Evolutionary conservation across 106 monocot genomes (phyloP).

Genomic region (Apostasia shenzhenica): DNA sequence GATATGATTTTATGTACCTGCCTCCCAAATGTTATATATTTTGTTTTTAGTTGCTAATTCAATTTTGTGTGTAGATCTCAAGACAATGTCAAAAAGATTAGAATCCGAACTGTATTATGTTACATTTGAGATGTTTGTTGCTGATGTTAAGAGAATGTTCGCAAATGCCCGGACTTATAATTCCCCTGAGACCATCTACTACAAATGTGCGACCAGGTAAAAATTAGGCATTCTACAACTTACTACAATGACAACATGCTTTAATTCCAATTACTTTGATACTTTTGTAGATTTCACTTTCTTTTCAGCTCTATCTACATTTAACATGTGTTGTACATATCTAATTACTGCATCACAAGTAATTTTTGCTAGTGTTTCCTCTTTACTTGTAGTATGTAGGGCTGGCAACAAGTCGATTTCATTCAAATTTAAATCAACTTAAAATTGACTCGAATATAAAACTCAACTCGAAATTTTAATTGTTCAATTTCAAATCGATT

Average conservation of each 20-base stretch:
- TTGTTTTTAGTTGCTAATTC: not conserved
- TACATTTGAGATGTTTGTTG: conserved; percentile 97
- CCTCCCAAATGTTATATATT: too few relatives aligned
- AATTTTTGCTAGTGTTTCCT: not conserved
- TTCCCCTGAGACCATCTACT: conserved; percentile 93
- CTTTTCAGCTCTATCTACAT: not conserved
- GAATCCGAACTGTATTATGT: conserved; percentile 91
- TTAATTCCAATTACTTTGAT: too few relatives aligned
- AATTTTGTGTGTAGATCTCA: conserved; percentile 51
- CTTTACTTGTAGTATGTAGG: not conserved
- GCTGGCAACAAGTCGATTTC: too few relatives aligned
- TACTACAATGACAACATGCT: too few relatives aligned
- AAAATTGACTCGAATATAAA: too few relatives aligned
- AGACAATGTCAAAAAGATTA: conserved; percentile 79
- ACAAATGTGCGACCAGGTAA: conserved; percentile 87
- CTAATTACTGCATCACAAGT: not conserved
- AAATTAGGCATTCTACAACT: not conserved
- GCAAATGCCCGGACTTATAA: conserved; percentile 87
- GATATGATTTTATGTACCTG: too few relatives aligned
- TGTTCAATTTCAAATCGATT: too few relatives aligned
- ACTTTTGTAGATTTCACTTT: not conserved
- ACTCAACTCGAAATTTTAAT: too few relatives aligned
- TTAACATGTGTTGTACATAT: not conserved
- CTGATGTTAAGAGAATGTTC: conserved; percentile 89
- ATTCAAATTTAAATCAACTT: too few relatives aligned